phyloP scores from a whole-genome alignment of 2,329 filamentous ascomycete genomes.

The Xylaria sp. region DNA sequence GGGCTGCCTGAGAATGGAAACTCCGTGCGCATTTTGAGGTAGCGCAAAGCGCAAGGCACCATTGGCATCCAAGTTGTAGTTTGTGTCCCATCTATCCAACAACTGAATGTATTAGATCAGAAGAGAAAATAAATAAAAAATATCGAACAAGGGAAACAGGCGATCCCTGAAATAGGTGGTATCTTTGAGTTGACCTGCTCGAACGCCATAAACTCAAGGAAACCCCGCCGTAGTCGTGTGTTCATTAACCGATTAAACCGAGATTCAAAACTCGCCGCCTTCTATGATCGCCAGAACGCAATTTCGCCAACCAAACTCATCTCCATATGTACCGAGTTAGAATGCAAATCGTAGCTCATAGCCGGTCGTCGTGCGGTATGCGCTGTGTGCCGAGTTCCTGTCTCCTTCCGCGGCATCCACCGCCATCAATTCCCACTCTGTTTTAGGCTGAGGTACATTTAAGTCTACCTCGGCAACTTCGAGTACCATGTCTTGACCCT shows the following conservation, averaged over 20 bases:
- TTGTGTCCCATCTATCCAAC: conserved; percentile 37
- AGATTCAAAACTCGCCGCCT: conserved; percentile 26
- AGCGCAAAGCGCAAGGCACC: conserved; percentile 2
- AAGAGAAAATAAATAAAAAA: conserved; percentile 22
- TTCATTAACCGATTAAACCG: conserved; percentile 40
- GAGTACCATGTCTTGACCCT: conserved; percentile 91
- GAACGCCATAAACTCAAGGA: conserved; percentile 45
- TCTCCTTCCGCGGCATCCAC: conserved; percentile 60
- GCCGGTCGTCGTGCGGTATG: conserved; percentile 49
- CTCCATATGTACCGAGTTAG: conserved; percentile 48
- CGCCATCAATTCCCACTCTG: conserved; percentile 73
- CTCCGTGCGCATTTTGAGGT: background rate
- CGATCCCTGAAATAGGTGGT: conserved; percentile 45
- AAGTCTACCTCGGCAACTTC: conserved; percentile 66
- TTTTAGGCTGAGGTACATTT: conserved; percentile 57
- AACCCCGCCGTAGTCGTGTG: conserved; percentile 42
- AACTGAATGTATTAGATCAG: conserved; percentile 34
- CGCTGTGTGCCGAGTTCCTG: conserved; percentile 48
- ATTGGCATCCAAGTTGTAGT: conserved; percentile 2
- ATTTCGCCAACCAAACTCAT: conserved; percentile 21
- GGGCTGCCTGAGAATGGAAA: conserved; percentile 1
- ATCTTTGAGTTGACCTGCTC: conserved; percentile 46
- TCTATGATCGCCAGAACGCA: conserved; percentile 35
- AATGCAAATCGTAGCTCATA: conserved; percentile 61
- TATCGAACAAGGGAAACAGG: conserved; percentile 37